Percentiles rank a stretch among this genome's conserved stretches.
These are phyloP conservation scores for Protea cynaroides DNA, from an alignment of 164 flowering plant species.

Conservation along the genomic window DNA sequence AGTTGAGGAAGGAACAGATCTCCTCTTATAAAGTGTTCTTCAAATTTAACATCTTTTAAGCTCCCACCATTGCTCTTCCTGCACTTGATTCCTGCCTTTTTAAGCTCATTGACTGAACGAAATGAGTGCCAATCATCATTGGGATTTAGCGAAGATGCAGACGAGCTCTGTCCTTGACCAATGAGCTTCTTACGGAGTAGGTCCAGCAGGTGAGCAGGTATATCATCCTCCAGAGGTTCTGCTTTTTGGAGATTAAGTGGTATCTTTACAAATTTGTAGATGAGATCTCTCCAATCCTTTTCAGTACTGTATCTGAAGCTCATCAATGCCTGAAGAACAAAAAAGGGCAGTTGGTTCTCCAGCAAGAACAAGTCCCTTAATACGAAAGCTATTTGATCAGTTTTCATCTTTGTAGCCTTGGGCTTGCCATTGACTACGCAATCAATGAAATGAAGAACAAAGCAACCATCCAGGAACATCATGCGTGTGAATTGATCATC, in stretches of 20 bases:
- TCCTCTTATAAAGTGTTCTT: not conserved
- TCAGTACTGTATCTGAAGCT: not conserved
- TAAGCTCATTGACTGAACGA: conserved; percentile 9
- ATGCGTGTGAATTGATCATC: not conserved
- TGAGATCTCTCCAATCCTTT: not conserved
- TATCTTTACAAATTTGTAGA: not conserved
- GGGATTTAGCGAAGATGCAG: too few relatives aligned
- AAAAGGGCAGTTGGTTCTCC: not conserved
- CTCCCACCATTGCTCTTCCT: not conserved
- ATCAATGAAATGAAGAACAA: not conserved
- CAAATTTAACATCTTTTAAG: not conserved
- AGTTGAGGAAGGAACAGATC: not conserved
- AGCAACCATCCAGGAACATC: not conserved
- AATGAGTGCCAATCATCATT: not conserved
- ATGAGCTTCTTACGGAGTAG: not conserved
- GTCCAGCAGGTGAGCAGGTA: conserved; percentile 8
- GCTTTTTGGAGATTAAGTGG: not conserved
- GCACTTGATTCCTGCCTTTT: conserved; percentile 1
- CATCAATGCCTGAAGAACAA: not conserved
- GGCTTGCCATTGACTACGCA: not conserved
- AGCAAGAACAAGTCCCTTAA: conserved; percentile 2
- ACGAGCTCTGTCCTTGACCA: too few relatives aligned
- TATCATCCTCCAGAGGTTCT: not conserved
- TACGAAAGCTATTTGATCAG: not conserved
- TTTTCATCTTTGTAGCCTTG: not conserved